These are phyloP conservation scores for Zygosaccharomyces rouxii DNA, from an alignment of 805 yeast genomes.

Conservation along the genomic window DNA sequence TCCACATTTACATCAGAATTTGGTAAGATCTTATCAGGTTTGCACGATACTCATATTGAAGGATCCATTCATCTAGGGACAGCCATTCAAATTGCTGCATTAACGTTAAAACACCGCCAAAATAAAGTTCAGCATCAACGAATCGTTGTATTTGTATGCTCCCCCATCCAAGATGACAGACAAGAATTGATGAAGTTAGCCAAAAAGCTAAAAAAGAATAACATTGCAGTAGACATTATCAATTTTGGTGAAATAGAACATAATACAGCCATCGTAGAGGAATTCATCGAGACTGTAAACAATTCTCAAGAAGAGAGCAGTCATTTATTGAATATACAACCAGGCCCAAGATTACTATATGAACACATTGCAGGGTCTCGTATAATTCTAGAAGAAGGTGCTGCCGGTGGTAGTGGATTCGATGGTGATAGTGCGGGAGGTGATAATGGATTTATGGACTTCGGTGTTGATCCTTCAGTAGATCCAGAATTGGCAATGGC, in stretches of 20 bases:
- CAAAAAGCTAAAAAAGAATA: slow-evolving; percentile 89
- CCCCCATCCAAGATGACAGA: slow-evolving; percentile 66
- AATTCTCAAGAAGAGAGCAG: slow-evolving; percentile 59
- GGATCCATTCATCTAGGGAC: slow-evolving; percentile 69
- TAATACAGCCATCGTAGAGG: slow-evolving; percentile 75
- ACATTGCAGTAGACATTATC: slow-evolving; percentile 81
- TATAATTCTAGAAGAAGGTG: slow-evolving; percentile 63
- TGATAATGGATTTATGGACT: slow-evolving; percentile 53
- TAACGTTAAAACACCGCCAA: slow-evolving; percentile 94
- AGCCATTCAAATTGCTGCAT: slow-evolving; percentile 87
- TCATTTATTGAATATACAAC: slow-evolving; percentile 80
- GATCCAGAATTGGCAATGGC: slow-evolving; percentile 98
- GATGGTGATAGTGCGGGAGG: slow-evolving; percentile 43
- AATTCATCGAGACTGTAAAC: slow-evolving; percentile 68
- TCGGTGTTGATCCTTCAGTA: slow-evolving; percentile 80
- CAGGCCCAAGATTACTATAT: slow-evolving; percentile 79
- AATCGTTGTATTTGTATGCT: slow-evolving; percentile 82
- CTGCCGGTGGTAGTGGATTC: slow-evolving; percentile 41
- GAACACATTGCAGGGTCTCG: slow-evolving; percentile 77
- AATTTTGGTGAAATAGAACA: slow-evolving; percentile 85
- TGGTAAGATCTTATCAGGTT: slow-evolving; percentile 78
- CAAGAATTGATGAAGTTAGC: slow-evolving; percentile 79
- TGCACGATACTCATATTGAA: slow-evolving; percentile 69
- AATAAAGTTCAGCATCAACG: slow-evolving; percentile 90
- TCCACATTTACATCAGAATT: slow-evolving; percentile 83